Base-by-base conservation (phyloP, 768 basidiomycete genomes). In the Calvatia gigantea region DNA sequence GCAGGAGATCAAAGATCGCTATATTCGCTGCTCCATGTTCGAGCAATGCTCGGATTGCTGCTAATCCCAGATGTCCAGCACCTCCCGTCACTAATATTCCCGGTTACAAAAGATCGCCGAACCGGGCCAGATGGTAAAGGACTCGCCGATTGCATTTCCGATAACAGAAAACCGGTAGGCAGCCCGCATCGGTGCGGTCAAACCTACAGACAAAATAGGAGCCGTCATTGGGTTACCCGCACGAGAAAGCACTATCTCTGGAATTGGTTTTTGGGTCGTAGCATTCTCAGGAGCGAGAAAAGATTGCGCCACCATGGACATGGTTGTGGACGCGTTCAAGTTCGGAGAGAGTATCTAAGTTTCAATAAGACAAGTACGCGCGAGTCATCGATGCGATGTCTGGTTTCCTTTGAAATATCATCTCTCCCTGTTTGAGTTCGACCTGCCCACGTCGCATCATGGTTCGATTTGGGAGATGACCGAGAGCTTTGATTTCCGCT, bases 131-230 rank as follows among this genome's bases (percentile, higher is more conserved):
- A 21, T 19, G 19, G 14, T 25, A 29, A 6, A 19, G 29, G 7
- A 45, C 70, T 42, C 55, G 75, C 75, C 69, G 33, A 78, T 72
- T 2, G 72, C 74, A 39, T 75, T 78, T 2, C 77, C 76, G 54
- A 51, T 58, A 28, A 78, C 56, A 4, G 68, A 50, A 47, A 77
- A 78, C 12, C 76, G 67, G 48, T 67, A 61, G 1, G 51, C 48
- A 6, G 76, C 75, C 29, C 65, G 45, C 37, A 58, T 58, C 2
- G 58, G 46, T 0, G 65, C 62, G 38, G 57, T 55, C 31, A 65
- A 54, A 12, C 53, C 45, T 25, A 37, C 41, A 15, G 54, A 57
- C 33, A 49, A 49, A 2, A 61, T 28, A 4, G 57, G 48, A 1
- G 46, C 55, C 19, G 64, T 64, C 19, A 62, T 45, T 0, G 63